These are phyloP conservation scores for Podospora conica DNA, from an alignment of 495 filamentous ascomycete species.

Conservation along the genomic window DNA sequence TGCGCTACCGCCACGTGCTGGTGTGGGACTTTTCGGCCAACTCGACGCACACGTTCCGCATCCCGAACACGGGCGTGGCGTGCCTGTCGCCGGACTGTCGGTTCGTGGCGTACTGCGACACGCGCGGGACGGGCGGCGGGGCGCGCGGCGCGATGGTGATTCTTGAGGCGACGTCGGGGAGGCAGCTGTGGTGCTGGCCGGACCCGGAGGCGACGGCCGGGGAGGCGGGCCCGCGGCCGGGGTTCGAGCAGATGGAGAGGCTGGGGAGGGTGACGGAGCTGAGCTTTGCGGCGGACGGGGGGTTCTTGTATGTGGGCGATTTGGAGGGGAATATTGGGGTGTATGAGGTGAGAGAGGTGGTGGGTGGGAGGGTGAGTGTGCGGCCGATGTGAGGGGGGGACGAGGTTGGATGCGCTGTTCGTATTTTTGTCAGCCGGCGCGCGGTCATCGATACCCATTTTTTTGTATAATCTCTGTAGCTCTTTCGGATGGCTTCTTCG, in stretches of 20 bases:
- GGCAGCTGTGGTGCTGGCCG: conserved; percentile 31
- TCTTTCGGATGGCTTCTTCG: no score
- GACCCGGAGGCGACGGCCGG: conserved; percentile 24
- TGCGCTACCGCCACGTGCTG: conserved; percentile 27
- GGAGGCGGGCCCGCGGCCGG: conserved; percentile 13
- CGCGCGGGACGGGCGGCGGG: conserved; percentile 23
- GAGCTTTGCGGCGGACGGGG: conserved; percentile 28
- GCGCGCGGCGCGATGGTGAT: conserved; percentile 27
- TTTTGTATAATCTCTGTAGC: no score
- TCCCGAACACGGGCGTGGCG: conserved; percentile 26
- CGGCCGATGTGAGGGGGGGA: background rate
- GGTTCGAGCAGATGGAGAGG: conserved; percentile 23
- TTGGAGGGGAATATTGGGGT: conserved; percentile 22
- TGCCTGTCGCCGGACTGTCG: conserved; percentile 33
- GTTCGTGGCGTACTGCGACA: conserved; percentile 30
- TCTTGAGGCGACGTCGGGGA: conserved; percentile 29
- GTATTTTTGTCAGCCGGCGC: background rate
- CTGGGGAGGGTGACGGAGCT: conserved; percentile 28
- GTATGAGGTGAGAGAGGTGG: conserved; percentile 28
- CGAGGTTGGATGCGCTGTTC: background rate
- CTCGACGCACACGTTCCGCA: conserved; percentile 30
- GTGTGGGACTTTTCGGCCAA: conserved; percentile 32
- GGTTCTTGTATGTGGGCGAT: conserved; percentile 30
- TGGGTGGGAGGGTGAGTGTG: background rate
- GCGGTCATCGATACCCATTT: background rate